Base-by-base conservation (phyloP, 2,329 filamentous ascomycete genomes). In the Plenodomus biglobosus region DNA sequence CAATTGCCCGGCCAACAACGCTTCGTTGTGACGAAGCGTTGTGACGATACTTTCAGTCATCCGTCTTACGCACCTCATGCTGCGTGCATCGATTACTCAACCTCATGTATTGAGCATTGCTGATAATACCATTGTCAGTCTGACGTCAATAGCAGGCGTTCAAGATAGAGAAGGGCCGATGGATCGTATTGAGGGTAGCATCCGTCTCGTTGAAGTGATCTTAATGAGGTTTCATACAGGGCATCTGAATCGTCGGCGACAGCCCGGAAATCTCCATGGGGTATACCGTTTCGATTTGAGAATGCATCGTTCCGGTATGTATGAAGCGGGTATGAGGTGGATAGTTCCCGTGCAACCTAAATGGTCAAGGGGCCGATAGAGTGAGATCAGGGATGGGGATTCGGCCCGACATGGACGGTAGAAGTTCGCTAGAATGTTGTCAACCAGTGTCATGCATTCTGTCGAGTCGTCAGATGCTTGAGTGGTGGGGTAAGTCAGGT, bases 371-470 rank as follows among this genome's bases (percentile, higher is more conserved):
- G 40, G 13, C 27, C 27, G 27, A 40, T 43, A 17, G n/a, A 2
- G n/a, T n/a, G 15, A 18, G 8, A 11, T 30, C 34, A 15, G 16
- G 40, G 13, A 22, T 2, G 6, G 3, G n/a, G 16, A 17, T n/a
- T 38, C 41, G 41, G 41, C 8, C 41, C 41, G 41, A 38, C 15
- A 21, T 4, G 20, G 15, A 16, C 41, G 32, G 32, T 43, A 43
- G 41, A 43, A 43, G 20, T 34, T 19, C 32, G 34, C 32, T 38
- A 36, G 41, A 43, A 43, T 43, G 3, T 11, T 32, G 27, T 32
- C 15, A 24, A 24, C 22, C 27, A 32, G 8, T 15, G 27, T 11
- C 3, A 15, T 15, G 27, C 13, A 11, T 32, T 3, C 13, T 11
- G 13, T 32, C 11, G 27, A 32, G 27, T 32, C 27, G 27, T 32